Evolutionary conservation across 1,284 basidiomycete species (phyloP).

Genomic region (Volvariella surrecta): DNA sequence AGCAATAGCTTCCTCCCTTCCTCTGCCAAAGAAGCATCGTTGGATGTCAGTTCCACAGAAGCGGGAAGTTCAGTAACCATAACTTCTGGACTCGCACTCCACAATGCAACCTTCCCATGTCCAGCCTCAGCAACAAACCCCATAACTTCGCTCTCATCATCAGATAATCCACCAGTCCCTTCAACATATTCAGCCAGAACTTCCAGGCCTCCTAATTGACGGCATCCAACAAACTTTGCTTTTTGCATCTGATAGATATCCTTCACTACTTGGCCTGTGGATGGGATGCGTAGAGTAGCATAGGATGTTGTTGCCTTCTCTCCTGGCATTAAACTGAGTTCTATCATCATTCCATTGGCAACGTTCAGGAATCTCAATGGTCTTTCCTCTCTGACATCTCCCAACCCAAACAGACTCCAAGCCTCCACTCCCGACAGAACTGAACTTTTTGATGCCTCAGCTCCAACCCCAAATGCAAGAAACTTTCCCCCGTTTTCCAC

Average conservation of each 20-base stretch:
- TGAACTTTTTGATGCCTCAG: constrained; percentile 13
- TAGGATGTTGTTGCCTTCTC: constrained; percentile 23
- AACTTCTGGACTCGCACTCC: constrained; percentile 60
- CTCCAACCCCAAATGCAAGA: constrained; percentile 43
- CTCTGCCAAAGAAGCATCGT: constrained; percentile 27
- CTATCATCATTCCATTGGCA: constrained; percentile 41
- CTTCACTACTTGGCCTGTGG: constrained; percentile 15
- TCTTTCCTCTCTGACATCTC: constrained; percentile 5
- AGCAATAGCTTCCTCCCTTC: constrained; percentile 29
- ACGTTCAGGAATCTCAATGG: constrained; percentile 53
- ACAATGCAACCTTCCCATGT: constrained; percentile 50
- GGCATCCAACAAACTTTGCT: constrained; percentile 19
- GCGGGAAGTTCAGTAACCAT: constrained; percentile 37
- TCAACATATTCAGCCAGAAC: constrained; percentile 26
- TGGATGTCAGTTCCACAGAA: constrained; percentile 21
- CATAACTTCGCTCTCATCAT: constrained; percentile 25
- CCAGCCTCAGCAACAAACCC: constrained; percentile 33
- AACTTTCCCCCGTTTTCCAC: constrained; percentile 64
- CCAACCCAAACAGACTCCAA: constrained; percentile 13
- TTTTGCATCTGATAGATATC: constrained; percentile 18
- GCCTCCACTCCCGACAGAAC: constrained; percentile 8
- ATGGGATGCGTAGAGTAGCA: constrained; percentile 25
- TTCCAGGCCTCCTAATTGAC: constrained; percentile 16
- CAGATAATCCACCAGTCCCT: constrained; percentile 14
- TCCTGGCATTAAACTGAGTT: constrained; percentile 43